A percentile compares a stretch with the other conserved stretches of the same genome.
phyloP scores from a whole-genome alignment of 345 rosid species.

The Bruguiera gymnorhiza region DNA sequence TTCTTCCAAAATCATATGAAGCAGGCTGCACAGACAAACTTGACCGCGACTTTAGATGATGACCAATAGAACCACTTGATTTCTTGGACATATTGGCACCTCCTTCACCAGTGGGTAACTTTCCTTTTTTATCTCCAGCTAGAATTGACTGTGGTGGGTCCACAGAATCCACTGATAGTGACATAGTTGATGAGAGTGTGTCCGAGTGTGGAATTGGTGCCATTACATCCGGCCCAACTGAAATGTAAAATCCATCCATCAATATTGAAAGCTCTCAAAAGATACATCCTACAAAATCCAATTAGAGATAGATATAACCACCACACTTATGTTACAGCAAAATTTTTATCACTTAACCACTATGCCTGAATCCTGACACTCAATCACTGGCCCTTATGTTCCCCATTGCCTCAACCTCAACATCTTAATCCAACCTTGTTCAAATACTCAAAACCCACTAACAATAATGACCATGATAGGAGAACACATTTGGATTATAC shows the following conservation, averaged over 20 bases:
- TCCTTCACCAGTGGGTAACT: constrained; percentile 31
- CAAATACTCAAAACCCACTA: constrained; percentile 6
- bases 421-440: neutral
- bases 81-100: constrained; percentile 34
- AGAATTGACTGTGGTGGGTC: constrained; percentile 28
- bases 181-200: constrained; percentile 19
- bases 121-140: constrained; percentile 25
- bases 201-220: constrained; percentile 29
- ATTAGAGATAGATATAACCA: neutral
- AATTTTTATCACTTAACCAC: neutral
- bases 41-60: constrained; percentile 41
- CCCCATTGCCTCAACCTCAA: neutral
- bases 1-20: constrained; percentile 31
- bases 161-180: constrained; percentile 16
- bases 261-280: neutral
- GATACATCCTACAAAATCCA: neutral
- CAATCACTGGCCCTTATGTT: neutral
- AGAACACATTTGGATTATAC: too few relatives aligned
- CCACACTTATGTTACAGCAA: neutral
- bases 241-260: constrained; percentile 11
- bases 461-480: constrained; percentile 1
- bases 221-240: constrained; percentile 25
- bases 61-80: constrained; percentile 34
- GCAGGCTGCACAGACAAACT: constrained; percentile 38
- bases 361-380: constrained; percentile 5